A percentile compares a stretch with the other conserved stretches of the same genome.
Conservation (phyloP, 1,284 basidiomycete genomes). For the Ustilago curta region DNA sequence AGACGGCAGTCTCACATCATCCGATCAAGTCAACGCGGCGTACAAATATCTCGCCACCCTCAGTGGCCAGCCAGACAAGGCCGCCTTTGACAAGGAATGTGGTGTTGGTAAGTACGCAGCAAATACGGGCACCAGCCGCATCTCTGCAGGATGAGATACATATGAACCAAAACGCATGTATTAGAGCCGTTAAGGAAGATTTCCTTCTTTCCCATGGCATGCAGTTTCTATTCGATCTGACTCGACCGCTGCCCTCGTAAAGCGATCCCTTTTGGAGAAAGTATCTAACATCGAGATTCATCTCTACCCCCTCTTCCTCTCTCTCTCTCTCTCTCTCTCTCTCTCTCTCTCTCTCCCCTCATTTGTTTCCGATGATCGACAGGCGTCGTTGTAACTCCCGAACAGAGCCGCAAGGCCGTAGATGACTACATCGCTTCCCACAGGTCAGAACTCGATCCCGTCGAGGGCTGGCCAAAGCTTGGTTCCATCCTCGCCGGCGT, state of each 20-base stretch:
- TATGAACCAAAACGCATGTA: constrained; percentile 63
- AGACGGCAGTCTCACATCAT: constrained; percentile 79
- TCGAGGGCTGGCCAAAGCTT: constrained; percentile 69
- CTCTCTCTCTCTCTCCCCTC: too few species aligned
- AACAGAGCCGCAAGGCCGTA: constrained; percentile 77
- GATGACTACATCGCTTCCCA: constrained; percentile 74
- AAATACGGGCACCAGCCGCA: constrained; percentile 9
- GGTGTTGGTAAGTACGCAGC: constrained; percentile 81
- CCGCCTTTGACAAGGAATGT: constrained; percentile 82
- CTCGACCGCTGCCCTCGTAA: constrained; percentile 18
- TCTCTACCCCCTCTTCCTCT: too few species aligned
- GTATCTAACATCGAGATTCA: constrained; percentile 15
- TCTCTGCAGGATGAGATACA: constrained; percentile 49
- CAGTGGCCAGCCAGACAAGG: constrained; percentile 76
- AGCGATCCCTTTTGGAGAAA: neutral
- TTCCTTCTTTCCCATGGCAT: constrained; percentile 50
- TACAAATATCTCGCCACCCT: constrained; percentile 80
- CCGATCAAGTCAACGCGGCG: constrained; percentile 82
- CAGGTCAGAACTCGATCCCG: constrained; percentile 68
- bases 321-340: too few species aligned
- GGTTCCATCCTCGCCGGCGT: constrained; percentile 63
- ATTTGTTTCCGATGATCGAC: neutral
- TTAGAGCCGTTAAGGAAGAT: constrained; percentile 54
- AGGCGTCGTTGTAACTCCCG: constrained; percentile 84
- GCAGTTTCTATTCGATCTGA: constrained; percentile 47